Conservation (phyloP, 2,329 filamentous ascomycete genomes). For the Colletotrichum sp. region DNA sequence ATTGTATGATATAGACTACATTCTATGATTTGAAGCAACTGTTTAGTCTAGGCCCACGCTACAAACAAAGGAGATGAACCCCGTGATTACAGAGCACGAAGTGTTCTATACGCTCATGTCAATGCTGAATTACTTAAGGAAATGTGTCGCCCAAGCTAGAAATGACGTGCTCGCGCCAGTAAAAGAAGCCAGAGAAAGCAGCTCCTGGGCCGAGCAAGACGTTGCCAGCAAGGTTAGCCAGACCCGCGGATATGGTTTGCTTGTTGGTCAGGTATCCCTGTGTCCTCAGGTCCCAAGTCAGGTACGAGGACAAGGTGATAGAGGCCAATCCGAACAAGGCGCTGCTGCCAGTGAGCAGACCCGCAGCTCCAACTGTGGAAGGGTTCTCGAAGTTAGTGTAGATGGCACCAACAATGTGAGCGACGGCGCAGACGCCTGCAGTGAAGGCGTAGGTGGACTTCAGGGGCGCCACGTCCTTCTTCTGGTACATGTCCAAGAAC, state of each 20-base stretch:
- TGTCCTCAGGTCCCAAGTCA: neutral
- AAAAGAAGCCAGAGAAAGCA: neutral
- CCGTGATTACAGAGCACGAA: too few relatives aligned
- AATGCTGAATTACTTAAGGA: neutral
- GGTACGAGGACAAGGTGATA: neutral
- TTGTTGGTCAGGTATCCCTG: neutral
- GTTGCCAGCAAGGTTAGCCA: neutral
- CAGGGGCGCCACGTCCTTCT: neutral
- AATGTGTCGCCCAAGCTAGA: neutral
- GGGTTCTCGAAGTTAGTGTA: neutral
- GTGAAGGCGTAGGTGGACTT: neutral
- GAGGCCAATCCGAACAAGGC: neutral
- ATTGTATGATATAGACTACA: too few relatives aligned
- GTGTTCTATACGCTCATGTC: too few relatives aligned
- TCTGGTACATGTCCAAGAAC: neutral
- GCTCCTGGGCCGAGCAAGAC: neutral
- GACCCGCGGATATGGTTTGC: neutral
- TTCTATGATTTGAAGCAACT: too few relatives aligned
- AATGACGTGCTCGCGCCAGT: neutral
- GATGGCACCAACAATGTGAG: neutral
- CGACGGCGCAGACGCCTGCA: neutral
- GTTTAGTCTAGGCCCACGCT: too few relatives aligned
- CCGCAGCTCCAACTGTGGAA: neutral
- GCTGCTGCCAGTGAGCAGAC: conserved; percentile 13
- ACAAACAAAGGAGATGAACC: too few relatives aligned